phyloP scores from a whole-genome alignment of 352 stramenopile genomes.

The Phytophthora sp. region DNA sequence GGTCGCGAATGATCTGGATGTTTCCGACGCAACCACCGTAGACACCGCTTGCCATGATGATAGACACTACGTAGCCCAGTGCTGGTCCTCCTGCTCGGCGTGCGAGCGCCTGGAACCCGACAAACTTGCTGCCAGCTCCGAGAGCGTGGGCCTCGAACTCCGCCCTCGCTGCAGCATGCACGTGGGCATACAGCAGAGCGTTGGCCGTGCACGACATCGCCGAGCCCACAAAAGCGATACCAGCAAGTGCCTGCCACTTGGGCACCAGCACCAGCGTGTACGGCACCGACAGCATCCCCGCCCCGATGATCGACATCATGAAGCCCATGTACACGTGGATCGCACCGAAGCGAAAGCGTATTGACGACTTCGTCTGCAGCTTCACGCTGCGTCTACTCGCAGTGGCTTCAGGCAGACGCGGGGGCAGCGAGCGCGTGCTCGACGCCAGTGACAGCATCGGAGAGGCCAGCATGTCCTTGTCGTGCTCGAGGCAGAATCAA shows the following conservation, averaged over 20 bases:
- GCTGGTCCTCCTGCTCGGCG: slow-evolving; percentile 23
- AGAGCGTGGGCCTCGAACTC: slow-evolving; percentile 64
- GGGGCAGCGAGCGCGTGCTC: slow-evolving; percentile 27
- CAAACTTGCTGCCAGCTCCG: slow-evolving; percentile 47
- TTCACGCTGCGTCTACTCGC: neutral
- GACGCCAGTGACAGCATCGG: slow-evolving; percentile 27
- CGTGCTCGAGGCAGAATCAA: neutral
- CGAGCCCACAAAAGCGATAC: slow-evolving; percentile 46
- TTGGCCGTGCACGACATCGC: slow-evolving; percentile 59
- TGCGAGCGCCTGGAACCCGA: slow-evolving; percentile 33
- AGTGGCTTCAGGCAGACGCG: slow-evolving; percentile 16
- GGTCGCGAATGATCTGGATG: slow-evolving; percentile 67
- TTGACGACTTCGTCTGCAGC: neutral
- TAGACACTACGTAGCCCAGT: slow-evolving; percentile 57
- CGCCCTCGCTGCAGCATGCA: slow-evolving; percentile 51
- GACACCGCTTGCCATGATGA: slow-evolving; percentile 62
- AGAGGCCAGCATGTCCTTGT: slow-evolving; percentile 20
- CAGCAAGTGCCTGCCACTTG: slow-evolving; percentile 37
- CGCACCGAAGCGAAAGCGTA: neutral
- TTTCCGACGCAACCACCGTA: slow-evolving; percentile 70
- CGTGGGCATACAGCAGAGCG: slow-evolving; percentile 58
- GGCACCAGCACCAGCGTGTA: slow-evolving; percentile 69
- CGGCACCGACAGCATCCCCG: slow-evolving; percentile 70
- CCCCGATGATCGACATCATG: slow-evolving; percentile 81
- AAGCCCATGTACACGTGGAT: slow-evolving; percentile 72